phyloP scores from a whole-genome alignment of 129 eudicot species.

The Glebionis coronaria region DNA sequence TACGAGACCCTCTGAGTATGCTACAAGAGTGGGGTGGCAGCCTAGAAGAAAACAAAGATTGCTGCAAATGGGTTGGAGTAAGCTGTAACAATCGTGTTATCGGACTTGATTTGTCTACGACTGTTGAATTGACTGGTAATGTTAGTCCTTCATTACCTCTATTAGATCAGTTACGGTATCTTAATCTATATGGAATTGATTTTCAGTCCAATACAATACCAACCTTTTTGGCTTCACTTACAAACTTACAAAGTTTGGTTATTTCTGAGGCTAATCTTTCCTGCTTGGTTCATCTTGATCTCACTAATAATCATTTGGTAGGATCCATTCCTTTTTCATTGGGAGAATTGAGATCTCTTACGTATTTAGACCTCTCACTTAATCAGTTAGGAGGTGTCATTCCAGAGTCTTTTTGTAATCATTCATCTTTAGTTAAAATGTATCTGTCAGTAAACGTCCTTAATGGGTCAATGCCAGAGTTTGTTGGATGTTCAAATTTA shows the following conservation, averaged over 20 bases:
- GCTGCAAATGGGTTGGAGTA: slow-evolving; percentile 45
- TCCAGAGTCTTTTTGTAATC: slow-evolving; percentile 15
- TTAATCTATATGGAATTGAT: slow-evolving; percentile 9
- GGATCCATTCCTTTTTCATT: slow-evolving; percentile 19
- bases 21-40: slow-evolving; percentile 26
- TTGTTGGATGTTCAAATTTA: slow-evolving; percentile 3
- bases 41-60: slow-evolving; percentile 18
- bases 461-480: slow-evolving; percentile 28
- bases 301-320: background rate
- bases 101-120: slow-evolving; percentile 1
- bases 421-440: slow-evolving; percentile 8
- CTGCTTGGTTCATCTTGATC: slow-evolving; percentile 22
- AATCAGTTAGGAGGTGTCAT: slow-evolving; percentile 12
- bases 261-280: slow-evolving; percentile 12
- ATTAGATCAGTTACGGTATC: slow-evolving; percentile 11
- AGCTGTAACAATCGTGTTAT: slow-evolving; percentile 31
- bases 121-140: background rate
- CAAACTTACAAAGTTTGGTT: slow-evolving; percentile 19
- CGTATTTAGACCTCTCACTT: slow-evolving; percentile 12
- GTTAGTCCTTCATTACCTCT: slow-evolving; percentile 21
- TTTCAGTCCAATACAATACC: slow-evolving; percentile 10
- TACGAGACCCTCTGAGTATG: no score
- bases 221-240: slow-evolving; percentile 18
- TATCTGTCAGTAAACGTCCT: slow-evolving; percentile 22
- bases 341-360: background rate